Conservation (phyloP, 495 filamentous ascomycete species). For the Amorphotheca resinae region DNA sequence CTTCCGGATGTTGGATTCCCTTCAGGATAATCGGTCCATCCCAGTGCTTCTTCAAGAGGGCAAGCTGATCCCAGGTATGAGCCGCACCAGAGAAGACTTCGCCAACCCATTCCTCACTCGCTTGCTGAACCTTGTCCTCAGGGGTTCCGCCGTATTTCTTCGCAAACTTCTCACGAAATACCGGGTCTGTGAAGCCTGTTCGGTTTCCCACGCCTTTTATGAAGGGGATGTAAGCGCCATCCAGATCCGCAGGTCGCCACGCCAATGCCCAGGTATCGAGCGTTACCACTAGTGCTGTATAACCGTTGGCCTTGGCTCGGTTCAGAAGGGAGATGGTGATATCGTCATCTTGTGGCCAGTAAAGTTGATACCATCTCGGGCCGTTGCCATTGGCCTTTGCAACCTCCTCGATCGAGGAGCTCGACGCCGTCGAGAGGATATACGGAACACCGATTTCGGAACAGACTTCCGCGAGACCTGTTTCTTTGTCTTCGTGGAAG, state of each 20-base stretch:
- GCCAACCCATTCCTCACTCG: conserved; percentile 32
- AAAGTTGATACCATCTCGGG: conserved; percentile 50
- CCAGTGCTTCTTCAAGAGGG: conserved; percentile 43
- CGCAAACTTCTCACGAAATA: conserved; percentile 44
- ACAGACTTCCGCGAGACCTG: conserved; percentile 39
- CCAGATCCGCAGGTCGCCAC: conserved; percentile 54
- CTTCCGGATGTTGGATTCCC: conserved; percentile 89
- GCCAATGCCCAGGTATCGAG: conserved; percentile 46
- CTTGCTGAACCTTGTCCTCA: conserved; percentile 34
- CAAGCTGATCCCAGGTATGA: conserved; percentile 48
- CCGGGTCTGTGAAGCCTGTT: conserved; percentile 45
- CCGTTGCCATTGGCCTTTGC: conserved; percentile 22
- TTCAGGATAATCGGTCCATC: conserved; percentile 85
- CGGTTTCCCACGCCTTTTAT: conserved; percentile 33
- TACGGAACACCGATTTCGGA: conserved; percentile 39
- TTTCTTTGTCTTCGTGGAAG: conserved; percentile 44
- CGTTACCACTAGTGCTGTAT: conserved; percentile 45
- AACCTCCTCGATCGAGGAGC: conserved; percentile 29
- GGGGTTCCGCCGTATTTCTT: conserved; percentile 31
- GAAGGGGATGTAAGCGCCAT: conserved; percentile 46
- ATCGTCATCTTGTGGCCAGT: conserved; percentile 44
- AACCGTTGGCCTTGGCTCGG: conserved; percentile 49
- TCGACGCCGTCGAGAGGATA: conserved; percentile 37
- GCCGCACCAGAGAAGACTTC: conserved; percentile 37
- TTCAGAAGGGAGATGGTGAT: conserved; percentile 46